A percentile compares a stretch with the other conserved stretches of the same genome.
Conservation (phyloP, 176 grass and related monocot species). For the Carex cristatella region DNA sequence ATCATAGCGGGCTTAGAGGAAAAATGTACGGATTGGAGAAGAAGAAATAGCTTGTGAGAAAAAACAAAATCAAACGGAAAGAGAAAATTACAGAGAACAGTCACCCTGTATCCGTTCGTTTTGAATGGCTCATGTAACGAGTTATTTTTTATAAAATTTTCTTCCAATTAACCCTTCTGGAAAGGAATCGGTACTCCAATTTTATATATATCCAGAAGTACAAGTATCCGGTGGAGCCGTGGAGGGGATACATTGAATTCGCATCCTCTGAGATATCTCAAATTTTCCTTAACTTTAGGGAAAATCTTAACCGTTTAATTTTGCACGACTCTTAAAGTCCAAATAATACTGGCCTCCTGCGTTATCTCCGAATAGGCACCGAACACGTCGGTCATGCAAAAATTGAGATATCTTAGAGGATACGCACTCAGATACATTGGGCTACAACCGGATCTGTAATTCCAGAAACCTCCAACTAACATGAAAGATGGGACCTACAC, state of each 20-base stretch:
- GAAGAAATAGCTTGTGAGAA: conserved; percentile 12
- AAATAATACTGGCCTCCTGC: no score
- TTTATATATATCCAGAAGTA: not conserved
- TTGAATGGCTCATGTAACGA: not conserved
- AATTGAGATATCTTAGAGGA: no score
- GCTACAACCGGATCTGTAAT: not conserved
- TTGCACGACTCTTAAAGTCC: no score
- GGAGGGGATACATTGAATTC: no score
- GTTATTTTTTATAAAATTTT: not conserved
- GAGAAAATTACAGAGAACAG: not conserved
- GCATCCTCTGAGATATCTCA: no score
- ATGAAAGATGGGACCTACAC: not conserved
- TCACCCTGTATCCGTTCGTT: not conserved
- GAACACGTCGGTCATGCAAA: no score
- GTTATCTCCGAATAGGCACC: no score
- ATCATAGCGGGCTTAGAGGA: conserved; percentile 28
- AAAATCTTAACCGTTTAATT: no score
- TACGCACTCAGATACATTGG: no score
- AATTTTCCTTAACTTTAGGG: no score
- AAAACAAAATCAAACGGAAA: not conserved
- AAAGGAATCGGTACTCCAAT: not conserved
- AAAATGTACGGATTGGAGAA: conserved; percentile 21
- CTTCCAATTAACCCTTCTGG: no score
- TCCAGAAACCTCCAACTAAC: not conserved
- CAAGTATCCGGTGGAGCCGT: not conserved